phyloP scores from a whole-genome alignment of 164 flowering plant genomes.

The Nymphaea colorata region DNA sequence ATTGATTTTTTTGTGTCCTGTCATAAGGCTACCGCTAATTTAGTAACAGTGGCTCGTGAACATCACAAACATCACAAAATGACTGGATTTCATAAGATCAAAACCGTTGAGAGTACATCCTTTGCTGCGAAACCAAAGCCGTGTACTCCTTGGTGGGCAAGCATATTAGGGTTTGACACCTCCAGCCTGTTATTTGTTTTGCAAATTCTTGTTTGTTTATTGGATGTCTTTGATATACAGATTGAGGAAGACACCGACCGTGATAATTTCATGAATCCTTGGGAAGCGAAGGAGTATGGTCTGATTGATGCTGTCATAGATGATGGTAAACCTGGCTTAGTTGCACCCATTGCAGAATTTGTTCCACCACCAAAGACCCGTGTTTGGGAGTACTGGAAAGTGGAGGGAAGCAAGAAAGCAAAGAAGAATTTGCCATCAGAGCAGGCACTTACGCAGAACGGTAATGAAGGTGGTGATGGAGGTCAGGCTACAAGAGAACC shows the following conservation, averaged over 20 bases:
- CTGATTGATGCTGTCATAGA: slow-evolving; percentile 78
- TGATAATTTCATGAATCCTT: slow-evolving; percentile 78
- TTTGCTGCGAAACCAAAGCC: too few species aligned
- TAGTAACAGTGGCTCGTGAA: too few species aligned
- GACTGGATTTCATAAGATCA: too few species aligned
- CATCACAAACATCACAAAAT: too few species aligned
- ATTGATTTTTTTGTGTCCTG: too few species aligned
- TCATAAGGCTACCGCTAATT: too few species aligned
- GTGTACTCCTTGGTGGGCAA: too few species aligned
- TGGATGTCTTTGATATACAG: slow-evolving; percentile 21
- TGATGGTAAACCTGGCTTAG: slow-evolving; percentile 88
- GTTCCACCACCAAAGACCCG: slow-evolving; percentile 65
- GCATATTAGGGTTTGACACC: too few species aligned
- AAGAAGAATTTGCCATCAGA: slow-evolving; percentile 66
- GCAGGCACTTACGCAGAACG: slow-evolving; percentile 36
- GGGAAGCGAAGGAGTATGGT: slow-evolving; percentile 92
- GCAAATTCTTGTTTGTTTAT: too few species aligned
- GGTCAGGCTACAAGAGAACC: slow-evolving; percentile 26
- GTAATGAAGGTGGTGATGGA: slow-evolving; percentile 14
- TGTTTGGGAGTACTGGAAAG: slow-evolving; percentile 54
- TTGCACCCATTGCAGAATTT: slow-evolving; percentile 73
- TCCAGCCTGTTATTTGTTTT: too few species aligned
- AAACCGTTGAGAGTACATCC: too few species aligned
- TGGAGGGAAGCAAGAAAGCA: slow-evolving; percentile 43
- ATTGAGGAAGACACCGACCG: slow-evolving; percentile 71